A percentile compares a stretch with the other conserved stretches of the same genome.
Conservation (phyloP, 2,329 filamentous ascomycete species). For the Aotearoamyces nothofagi region DNA sequence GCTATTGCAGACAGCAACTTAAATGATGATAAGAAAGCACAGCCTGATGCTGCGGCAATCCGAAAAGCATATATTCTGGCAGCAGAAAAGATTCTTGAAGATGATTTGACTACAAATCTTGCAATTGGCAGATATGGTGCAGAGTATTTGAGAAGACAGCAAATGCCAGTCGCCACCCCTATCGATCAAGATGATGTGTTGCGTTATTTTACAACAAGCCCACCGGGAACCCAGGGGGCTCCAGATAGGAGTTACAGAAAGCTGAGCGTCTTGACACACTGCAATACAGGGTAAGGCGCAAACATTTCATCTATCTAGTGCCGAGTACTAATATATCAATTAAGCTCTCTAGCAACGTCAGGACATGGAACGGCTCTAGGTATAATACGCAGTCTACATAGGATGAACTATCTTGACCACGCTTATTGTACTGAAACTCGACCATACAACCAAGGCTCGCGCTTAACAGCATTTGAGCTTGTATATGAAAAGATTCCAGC, state of each 20-base stretch:
- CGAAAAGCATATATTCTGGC: slow-evolving; percentile 58
- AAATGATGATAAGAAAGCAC: slow-evolving; percentile 7
- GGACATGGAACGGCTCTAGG: slow-evolving; percentile 95
- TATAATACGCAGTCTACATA: slow-evolving; percentile 73
- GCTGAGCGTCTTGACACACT: slow-evolving; percentile 86
- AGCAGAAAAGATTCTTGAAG: slow-evolving; percentile 73
- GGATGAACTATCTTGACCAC: slow-evolving; percentile 51
- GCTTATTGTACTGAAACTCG: slow-evolving; percentile 95
- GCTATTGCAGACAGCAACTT: slow-evolving; percentile 22
- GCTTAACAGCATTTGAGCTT: slow-evolving; percentile 92
- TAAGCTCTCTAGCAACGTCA: slow-evolving; percentile 77
- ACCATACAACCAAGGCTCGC: slow-evolving; percentile 94
- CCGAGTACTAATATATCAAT: slow-evolving; percentile 1
- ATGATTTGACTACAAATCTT: slow-evolving; percentile 78
- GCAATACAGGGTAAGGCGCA: slow-evolving; percentile 71
- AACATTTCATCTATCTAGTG: slow-evolving; percentile 1
- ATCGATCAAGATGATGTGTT: slow-evolving; percentile 11
- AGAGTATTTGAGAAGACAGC: slow-evolving; percentile 49
- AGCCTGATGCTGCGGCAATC: slow-evolving; percentile 36
- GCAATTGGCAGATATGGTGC: slow-evolving; percentile 74
- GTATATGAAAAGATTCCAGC: slow-evolving; percentile 84
- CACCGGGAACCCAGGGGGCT: slow-evolving; percentile 21
- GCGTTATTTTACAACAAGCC: slow-evolving; percentile 20
- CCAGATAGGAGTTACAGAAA: slow-evolving; percentile 31
- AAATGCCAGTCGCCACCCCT: slow-evolving; percentile 12